phyloP scores from a whole-genome alignment of 2,329 filamentous ascomycete genomes.

The Fusarium staphyleae region DNA sequence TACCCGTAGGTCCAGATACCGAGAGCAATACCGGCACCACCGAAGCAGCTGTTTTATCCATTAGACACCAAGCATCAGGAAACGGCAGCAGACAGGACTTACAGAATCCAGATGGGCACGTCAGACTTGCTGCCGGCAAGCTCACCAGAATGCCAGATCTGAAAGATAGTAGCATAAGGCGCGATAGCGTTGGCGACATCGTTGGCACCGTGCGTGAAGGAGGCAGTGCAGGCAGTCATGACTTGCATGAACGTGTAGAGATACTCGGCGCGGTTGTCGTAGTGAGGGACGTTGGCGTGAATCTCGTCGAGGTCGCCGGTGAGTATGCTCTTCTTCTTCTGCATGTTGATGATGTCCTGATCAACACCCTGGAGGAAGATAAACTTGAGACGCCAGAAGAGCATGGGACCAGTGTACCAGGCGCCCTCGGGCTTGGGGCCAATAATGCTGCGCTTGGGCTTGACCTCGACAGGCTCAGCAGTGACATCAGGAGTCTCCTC shows the following conservation, averaged over 20 bases:
- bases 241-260: slow-evolving; percentile 67
- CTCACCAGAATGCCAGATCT: slow-evolving; percentile 61
- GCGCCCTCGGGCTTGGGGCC: slow-evolving; percentile 34
- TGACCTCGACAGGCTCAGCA: slow-evolving; percentile 17
- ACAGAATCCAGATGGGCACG: slow-evolving; percentile 67
- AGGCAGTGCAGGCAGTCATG: slow-evolving; percentile 68
- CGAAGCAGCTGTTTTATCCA: slow-evolving; percentile 48
- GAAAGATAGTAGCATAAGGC: slow-evolving; percentile 68
- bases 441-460: slow-evolving; percentile 28
- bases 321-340: slow-evolving; percentile 56
- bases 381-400: slow-evolving; percentile 40
- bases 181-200: slow-evolving; percentile 70
- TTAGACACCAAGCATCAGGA: not conserved
- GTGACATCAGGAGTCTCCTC: not conserved
- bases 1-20: slow-evolving; percentile 70
- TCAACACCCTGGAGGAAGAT: slow-evolving; percentile 38
- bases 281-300: slow-evolving; percentile 65
- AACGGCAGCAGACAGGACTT: not conserved
- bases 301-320: slow-evolving; percentile 61
- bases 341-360: slow-evolving; percentile 40
- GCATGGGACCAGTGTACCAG: slow-evolving; percentile 7
- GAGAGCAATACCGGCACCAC: slow-evolving; percentile 59
- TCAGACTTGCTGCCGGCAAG: slow-evolving; percentile 53
- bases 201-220: slow-evolving; percentile 72
- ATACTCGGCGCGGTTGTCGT: slow-evolving; percentile 64